phyloP scores from a whole-genome alignment of 2,329 filamentous ascomycete genomes.

The Xylariaceae sp. region DNA sequence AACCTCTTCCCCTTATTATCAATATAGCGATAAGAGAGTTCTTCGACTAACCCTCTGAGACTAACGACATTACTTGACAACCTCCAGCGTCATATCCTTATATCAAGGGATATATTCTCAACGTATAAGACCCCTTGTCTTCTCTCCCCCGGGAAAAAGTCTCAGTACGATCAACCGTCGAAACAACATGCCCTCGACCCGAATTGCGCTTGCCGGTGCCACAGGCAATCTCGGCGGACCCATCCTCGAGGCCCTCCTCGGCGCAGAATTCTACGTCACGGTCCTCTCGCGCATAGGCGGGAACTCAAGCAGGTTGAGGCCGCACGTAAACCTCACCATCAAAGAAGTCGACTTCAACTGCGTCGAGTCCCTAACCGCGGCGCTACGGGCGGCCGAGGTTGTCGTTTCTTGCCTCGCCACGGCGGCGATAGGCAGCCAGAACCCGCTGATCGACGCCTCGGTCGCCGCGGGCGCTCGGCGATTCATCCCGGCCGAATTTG shows the following conservation, averaged over 20 bases:
- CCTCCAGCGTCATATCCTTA: too few species aligned
- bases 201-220: conserved; percentile 6
- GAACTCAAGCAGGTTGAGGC: conserved; percentile 24
- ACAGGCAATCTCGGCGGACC: conserved; percentile 7
- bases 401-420: conserved; percentile 40
- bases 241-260: conserved; percentile 9
- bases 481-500: conserved; percentile 47
- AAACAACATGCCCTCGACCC: neutral
- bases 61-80: too few species aligned
- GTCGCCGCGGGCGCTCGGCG: conserved; percentile 42
- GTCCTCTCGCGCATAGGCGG: conserved; percentile 13
- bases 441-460: conserved; percentile 42
- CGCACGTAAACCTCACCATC: conserved; percentile 33
- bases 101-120: neutral
- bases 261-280: conserved; percentile 5
- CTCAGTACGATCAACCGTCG: neutral
- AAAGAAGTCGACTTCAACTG: conserved; percentile 37
- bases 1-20: neutral
- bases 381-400: conserved; percentile 41
- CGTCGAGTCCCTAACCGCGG: conserved; percentile 34
- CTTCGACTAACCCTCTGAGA: too few species aligned
- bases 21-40: neutral
- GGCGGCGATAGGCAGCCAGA: conserved; percentile 34
- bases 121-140: too few species aligned
- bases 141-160: too few species aligned